Percentiles rank a stretch among this genome's conserved stretches.
Conservation (phyloP, 805 yeast genomes). For the Nakazawaea ambrosiae region DNA sequence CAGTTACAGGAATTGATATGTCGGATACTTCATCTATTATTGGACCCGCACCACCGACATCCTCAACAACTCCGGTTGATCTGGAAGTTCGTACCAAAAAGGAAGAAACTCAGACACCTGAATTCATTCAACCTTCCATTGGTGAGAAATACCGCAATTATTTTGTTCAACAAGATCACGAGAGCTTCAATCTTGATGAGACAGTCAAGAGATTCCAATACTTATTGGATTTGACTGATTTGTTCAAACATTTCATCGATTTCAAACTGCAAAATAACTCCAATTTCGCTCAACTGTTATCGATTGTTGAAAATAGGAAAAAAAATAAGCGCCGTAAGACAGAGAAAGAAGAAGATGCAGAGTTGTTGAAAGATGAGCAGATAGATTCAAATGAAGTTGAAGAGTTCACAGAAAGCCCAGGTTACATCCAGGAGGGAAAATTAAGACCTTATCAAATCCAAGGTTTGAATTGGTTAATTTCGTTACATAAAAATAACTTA, state of each 20-base stretch:
- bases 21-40: too few relatives aligned
- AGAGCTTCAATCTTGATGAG: constrained; percentile 42
- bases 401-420: constrained; percentile 46
- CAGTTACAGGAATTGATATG: too few relatives aligned
- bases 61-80: too few relatives aligned
- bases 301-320: constrained; percentile 27
- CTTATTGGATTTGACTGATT: constrained; percentile 54
- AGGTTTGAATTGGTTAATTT: constrained; percentile 68
- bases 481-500: constrained; percentile 58
- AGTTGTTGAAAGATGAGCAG: constrained; percentile 55
- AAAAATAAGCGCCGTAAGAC: constrained; percentile 41
- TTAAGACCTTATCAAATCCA: constrained; percentile 73
- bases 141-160: constrained; percentile 19
- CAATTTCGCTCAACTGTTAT: constrained; percentile 44
- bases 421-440: constrained; percentile 49
- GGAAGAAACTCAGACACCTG: not conserved
- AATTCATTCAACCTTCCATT: not conserved
- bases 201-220: constrained; percentile 65
- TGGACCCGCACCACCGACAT: too few relatives aligned
- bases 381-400: constrained; percentile 25
- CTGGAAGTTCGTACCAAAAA: too few relatives aligned
- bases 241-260: constrained; percentile 64
- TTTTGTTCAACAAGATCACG: constrained; percentile 25
- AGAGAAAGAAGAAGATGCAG: constrained; percentile 75
- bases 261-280: constrained; percentile 59